These are phyloP conservation scores for Mycena haematopus DNA, from an alignment of 768 basidiomycete genomes.

Conservation along the genomic window DNA sequence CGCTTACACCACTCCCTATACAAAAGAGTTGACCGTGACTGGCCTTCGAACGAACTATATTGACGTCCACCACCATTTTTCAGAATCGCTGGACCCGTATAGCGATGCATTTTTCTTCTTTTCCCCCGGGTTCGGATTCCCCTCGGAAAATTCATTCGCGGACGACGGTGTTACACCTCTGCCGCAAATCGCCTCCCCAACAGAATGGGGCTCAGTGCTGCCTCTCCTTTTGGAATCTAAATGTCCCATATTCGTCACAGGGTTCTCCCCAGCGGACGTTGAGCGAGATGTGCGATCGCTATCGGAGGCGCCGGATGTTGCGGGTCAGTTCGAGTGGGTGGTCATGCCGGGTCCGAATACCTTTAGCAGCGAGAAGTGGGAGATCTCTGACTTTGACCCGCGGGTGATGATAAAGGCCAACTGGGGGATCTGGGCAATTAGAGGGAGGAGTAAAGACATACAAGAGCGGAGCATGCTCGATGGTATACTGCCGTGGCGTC, in stretches of 20 bases:
- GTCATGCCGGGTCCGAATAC: conserved; percentile 92
- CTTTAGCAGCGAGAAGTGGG: conserved; percentile 97
- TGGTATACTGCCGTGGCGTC: conserved; percentile 29
- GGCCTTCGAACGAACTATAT: conserved; percentile 83
- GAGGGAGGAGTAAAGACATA: conserved; percentile 91
- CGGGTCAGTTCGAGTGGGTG: conserved; percentile 96
- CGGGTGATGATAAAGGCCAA: conserved; percentile 97
- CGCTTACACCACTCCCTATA: conserved; percentile 89
- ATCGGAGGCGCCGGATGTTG: conserved; percentile 79
- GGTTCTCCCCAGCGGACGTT: conserved; percentile 94
- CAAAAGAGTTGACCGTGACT: conserved; percentile 84
- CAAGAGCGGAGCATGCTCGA: conserved; percentile 49
- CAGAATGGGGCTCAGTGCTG: conserved; percentile 91
- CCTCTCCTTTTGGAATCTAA: conserved; percentile 87
- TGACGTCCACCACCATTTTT: conserved; percentile 88
- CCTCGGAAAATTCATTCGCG: conserved; percentile 70
- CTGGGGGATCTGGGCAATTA: conserved; percentile 97
- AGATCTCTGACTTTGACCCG: conserved; percentile 97
- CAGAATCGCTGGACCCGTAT: conserved; percentile 93
- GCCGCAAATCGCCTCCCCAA: conserved; percentile 86
- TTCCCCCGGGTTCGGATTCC: conserved; percentile 98
- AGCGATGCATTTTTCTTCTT: conserved; percentile 97
- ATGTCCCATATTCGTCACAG: conserved; percentile 94
- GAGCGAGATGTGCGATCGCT: conserved; percentile 92
- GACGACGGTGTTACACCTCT: conserved; percentile 66